Percentiles rank a stretch among this genome's conserved stretches.
These are phyloP conservation scores for Tetrahymena thermophila DNA, from an alignment of 73 alveolate genomes.

Conservation along the genomic window DNA sequence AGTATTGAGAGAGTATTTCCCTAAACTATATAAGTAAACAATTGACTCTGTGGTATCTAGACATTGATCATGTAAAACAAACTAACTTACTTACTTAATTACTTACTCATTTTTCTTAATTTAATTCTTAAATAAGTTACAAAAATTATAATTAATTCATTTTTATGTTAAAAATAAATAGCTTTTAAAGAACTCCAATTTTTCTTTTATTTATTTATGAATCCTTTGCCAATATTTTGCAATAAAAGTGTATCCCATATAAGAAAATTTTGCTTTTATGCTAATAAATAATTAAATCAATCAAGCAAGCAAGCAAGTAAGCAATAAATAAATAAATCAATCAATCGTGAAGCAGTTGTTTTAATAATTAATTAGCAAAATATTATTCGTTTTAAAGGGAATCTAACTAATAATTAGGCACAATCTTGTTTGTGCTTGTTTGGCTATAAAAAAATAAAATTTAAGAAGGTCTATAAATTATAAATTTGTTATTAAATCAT, in stretches of 20 bases:
- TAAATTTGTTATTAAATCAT: neutral
- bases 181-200: neutral
- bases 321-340: too few species aligned
- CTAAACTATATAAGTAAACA: neutral
- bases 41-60: neutral
- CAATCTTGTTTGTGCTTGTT: neutral
- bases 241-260: too few species aligned
- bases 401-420: neutral
- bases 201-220: neutral
- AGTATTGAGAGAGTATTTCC: neutral
- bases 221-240: neutral
- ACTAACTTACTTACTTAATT: too few species aligned
- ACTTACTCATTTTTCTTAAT: neutral
- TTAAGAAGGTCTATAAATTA: neutral
- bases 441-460: neutral
- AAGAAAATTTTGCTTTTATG: too few species aligned
- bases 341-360: too few species aligned
- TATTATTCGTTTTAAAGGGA: too few species aligned
- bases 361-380: too few species aligned
- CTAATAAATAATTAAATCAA: too few species aligned
- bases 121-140: neutral
- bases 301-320: too few species aligned
- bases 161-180: too few species aligned
- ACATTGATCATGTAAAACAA: neutral
- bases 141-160: too few species aligned